Conservation (phyloP, 2,329 filamentous ascomycete genomes). For the Xylariaceae sp. region DNA sequence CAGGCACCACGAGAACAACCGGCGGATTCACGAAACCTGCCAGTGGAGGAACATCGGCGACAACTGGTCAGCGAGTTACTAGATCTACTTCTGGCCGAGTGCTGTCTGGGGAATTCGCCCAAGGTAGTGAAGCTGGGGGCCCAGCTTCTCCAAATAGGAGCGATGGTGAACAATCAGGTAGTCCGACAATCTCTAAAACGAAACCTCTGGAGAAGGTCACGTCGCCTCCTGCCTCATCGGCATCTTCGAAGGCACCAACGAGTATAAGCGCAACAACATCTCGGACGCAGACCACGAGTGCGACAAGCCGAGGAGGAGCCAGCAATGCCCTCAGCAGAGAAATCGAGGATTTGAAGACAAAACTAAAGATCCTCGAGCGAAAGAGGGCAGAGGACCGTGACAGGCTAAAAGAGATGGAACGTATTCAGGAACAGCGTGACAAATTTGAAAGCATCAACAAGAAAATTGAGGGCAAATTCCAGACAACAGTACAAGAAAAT, state of each 20-base stretch:
- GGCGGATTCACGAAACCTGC: constrained; percentile 34
- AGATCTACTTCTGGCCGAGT: constrained; percentile 40
- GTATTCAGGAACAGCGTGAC: constrained; percentile 68
- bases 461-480: constrained; percentile 84
- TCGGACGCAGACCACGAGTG: constrained; percentile 28
- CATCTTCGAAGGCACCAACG: constrained; percentile 32
- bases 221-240: constrained; percentile 29
- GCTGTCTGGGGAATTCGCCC: constrained; percentile 43
- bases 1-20: constrained; percentile 31
- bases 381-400: constrained; percentile 82
- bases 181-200: constrained; percentile 47
- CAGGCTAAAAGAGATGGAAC: constrained; percentile 72
- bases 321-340: constrained; percentile 55
- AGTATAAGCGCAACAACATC: constrained; percentile 22
- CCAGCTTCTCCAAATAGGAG: constrained; percentile 46
- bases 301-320: constrained; percentile 38
- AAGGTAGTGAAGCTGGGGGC: constrained; percentile 39
- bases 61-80: constrained; percentile 33
- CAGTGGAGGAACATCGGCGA: constrained; percentile 38
- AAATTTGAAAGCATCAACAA: constrained; percentile 81
- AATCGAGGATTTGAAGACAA: constrained; percentile 82
- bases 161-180: constrained; percentile 47
- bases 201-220: constrained; percentile 50
- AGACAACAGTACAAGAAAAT: constrained; percentile 77
- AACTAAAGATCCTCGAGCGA: constrained; percentile 80